Evolutionary conservation across 2,329 filamentous ascomycete species (phyloP), one percentile per base, ranked within the genome.

Genomic region (Arachnomyces sp.): DNA sequence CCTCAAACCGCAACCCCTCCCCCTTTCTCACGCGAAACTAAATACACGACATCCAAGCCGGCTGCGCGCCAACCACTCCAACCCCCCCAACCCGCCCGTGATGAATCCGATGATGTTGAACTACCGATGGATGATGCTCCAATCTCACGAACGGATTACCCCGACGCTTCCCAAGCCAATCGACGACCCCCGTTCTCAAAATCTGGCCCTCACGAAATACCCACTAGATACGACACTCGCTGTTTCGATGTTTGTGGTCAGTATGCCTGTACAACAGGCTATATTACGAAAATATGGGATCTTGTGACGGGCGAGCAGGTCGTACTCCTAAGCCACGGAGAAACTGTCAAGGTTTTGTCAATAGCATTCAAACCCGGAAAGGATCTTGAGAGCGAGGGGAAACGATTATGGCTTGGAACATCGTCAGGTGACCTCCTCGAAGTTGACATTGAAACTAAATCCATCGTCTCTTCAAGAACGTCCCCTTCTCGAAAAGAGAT

Each of bases 371-470:
- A 94, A 57, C 88, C 90, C 2, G 83, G 82, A 1, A 70, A 74
- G 2, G 77, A 83, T 47, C 75, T 90, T 1, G 77, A 86, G 43
- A 79, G 89, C 34, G 90, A 96, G 61, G 90, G 88, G 4, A 74
- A 76, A 39, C 74, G 80, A 11, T 52, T 98, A 16, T 98, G 92
- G 92, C 76, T 96, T 25, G 92, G 92, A 6, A 95, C 83, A 32
- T 94, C 83, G 50, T 71, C 78, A 5, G 92, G 92, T 35, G 92
- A 98, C 47, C 71, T 98, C 30, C 78, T 89, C 57, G 92, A 98
- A 64, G 75, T 94, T 33, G 89, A 98, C 58, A 77, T 96, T 40
- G 67, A 72, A 2, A 81, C 79, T 0, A 81, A 89, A 55, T 77
- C 74, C 28, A 71, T 94, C 34, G 70, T 85, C 11, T 71, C 74